A percentile compares a stretch with the other conserved stretches of the same genome.
Evolutionary conservation across 352 stramenopile genomes (phyloP).

Genomic region (Peronospora belbahrii): DNA sequence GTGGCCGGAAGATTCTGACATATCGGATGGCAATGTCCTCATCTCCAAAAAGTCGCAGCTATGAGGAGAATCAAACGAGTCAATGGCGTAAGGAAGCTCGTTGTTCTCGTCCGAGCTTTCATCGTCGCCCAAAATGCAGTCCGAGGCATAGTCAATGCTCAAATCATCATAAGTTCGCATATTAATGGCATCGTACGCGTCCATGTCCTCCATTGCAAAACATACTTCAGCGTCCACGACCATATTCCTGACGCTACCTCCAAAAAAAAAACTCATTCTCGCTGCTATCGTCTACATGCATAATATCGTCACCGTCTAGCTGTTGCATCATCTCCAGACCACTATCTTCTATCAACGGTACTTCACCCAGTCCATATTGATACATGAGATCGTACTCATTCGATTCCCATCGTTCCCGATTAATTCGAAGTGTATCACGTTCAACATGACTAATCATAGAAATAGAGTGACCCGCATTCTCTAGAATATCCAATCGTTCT

Average conservation of each 20-base stretch:
- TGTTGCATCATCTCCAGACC: slow-evolving; percentile 47
- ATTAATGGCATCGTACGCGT: slow-evolving; percentile 55
- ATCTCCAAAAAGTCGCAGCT: slow-evolving; percentile 48
- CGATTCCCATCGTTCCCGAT: slow-evolving; percentile 76
- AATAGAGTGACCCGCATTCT: slow-evolving; percentile 53
- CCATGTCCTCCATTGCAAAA: slow-evolving; percentile 69
- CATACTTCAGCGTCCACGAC: slow-evolving; percentile 44
- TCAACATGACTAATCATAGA: slow-evolving; percentile 62
- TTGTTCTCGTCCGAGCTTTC: slow-evolving; percentile 43
- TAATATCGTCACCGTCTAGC: slow-evolving; percentile 35
- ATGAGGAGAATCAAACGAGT: slow-evolving; percentile 48
- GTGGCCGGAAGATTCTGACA: slow-evolving; percentile 39
- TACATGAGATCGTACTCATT: slow-evolving; percentile 83
- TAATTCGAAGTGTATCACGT: slow-evolving; percentile 61
- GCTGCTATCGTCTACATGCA: slow-evolving; percentile 44
- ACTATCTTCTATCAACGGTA: slow-evolving; percentile 46
- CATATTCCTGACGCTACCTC: slow-evolving; percentile 29
- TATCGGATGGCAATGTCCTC: slow-evolving; percentile 59
- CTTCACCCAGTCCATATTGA: slow-evolving; percentile 66
- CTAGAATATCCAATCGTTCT: slow-evolving; percentile 68
- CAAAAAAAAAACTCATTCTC: slow-evolving; percentile 52
- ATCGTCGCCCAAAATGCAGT: slow-evolving; percentile 64
- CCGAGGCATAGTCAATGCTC: slow-evolving; percentile 51
- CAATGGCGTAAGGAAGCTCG: slow-evolving; percentile 53
- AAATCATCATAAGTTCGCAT: slow-evolving; percentile 54